These are phyloP conservation scores for Gossypium schwendimanii DNA, from an alignment of 441 rosid genomes.

Conservation along the genomic window DNA sequence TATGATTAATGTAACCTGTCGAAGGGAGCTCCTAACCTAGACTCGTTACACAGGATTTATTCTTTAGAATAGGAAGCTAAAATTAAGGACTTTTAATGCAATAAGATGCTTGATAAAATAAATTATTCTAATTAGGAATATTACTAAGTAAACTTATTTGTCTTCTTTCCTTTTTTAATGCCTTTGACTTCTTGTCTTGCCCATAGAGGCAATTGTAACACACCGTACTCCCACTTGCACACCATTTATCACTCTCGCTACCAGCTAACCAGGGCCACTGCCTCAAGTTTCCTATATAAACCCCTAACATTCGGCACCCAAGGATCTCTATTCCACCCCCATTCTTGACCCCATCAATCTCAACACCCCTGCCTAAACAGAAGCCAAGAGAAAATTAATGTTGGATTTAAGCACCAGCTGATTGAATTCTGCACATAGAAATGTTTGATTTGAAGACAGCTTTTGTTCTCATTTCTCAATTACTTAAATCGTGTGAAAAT, in stretches of 20 bases:
- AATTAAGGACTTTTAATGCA: background rate
- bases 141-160: background rate
- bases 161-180: background rate
- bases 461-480: constrained; percentile 2
- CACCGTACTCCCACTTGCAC: background rate
- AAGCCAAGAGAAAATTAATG: background rate
- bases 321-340: background rate
- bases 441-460: background rate
- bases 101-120: background rate
- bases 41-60: background rate
- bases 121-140: background rate
- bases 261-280: background rate
- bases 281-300: background rate
- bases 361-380: background rate
- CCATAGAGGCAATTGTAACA: background rate
- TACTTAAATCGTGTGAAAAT: constrained; percentile 3
- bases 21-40: background rate
- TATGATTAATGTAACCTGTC: background rate
- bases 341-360: background rate
- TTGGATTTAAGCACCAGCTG: background rate
- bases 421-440: background rate
- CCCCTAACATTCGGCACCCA: background rate
- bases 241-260: background rate
- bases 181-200: background rate
- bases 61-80: background rate